Evolutionary conservation across 352 stramenopile species (phyloP).

Genomic region (Pythium rishiriense): DNA sequence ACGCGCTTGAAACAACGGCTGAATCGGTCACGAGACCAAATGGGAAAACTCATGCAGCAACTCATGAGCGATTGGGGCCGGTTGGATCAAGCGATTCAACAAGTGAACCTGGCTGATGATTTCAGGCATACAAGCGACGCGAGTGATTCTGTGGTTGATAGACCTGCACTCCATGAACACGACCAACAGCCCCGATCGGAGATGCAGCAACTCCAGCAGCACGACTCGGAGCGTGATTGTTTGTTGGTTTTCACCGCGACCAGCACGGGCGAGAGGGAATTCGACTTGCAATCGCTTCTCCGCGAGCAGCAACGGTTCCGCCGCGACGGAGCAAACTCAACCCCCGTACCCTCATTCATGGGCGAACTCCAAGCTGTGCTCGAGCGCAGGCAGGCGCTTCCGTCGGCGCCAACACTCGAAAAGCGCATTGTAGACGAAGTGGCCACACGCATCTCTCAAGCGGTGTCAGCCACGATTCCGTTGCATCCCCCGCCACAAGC

Average conservation of each 20-base stretch:
- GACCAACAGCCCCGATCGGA: constrained; percentile 1
- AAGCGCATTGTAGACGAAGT: constrained; percentile 49
- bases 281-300: constrained; percentile 55
- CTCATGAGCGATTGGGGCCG: constrained; percentile 23
- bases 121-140: too few species aligned
- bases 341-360: constrained; percentile 39
- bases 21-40: constrained; percentile 16
- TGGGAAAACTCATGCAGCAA: constrained; percentile 26
- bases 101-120: neutral
- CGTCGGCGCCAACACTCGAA: constrained; percentile 29
- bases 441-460: neutral
- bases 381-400: constrained; percentile 37
- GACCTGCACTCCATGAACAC: neutral
- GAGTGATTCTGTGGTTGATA: neutral
- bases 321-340: constrained; percentile 1
- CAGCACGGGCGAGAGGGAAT: constrained; percentile 63
- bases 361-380: constrained; percentile 57
- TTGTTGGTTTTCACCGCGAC: constrained; percentile 74
- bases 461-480: neutral
- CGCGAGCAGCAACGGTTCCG: constrained; percentile 33
- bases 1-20: constrained; percentile 15
- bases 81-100: constrained; percentile 17
- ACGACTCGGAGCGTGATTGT: constrained; percentile 22
- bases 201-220: neutral
- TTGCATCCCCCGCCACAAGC: neutral